Conservation (phyloP, 2,329 filamentous ascomycete species). For the Graphiopsis chlorocephala region DNA sequence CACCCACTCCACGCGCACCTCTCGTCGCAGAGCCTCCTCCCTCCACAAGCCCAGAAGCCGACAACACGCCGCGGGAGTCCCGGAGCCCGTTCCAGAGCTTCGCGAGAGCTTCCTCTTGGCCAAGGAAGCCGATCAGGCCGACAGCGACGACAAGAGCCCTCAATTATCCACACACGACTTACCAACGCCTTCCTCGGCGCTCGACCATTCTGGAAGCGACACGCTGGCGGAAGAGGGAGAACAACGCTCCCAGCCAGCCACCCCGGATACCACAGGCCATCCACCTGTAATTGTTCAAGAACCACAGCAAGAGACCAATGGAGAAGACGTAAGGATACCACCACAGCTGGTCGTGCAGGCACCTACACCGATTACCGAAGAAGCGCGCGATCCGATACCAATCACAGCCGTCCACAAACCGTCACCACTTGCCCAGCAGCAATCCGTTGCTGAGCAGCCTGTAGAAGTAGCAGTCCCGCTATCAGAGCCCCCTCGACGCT, state of each 20-base stretch:
- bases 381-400: not conserved
- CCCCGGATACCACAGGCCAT: not conserved
- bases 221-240: conserved; percentile 15
- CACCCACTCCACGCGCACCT: not conserved
- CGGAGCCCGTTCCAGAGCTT: conserved; percentile 22
- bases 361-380: conserved; percentile 26
- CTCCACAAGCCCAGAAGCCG: not conserved
- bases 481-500: not conserved
- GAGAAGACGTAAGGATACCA: conserved; percentile 11
- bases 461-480: not conserved
- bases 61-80: conserved; percentile 18
- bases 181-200: not conserved
- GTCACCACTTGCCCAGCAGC: not conserved
- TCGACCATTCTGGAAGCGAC: conserved; percentile 15
- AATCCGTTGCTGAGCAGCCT: not conserved
- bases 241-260: not conserved
- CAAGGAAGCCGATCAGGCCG: not conserved
- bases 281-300: not conserved
- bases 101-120: conserved; percentile 17
- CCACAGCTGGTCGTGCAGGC: conserved; percentile 28
- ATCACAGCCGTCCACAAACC: not conserved
- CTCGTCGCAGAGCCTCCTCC: not conserved
- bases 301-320: not conserved
- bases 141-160: not conserved
- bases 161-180: not conserved